phyloP scores from a whole-genome alignment of 306 rosid genomes.

The Vigna unguiculata region DNA sequence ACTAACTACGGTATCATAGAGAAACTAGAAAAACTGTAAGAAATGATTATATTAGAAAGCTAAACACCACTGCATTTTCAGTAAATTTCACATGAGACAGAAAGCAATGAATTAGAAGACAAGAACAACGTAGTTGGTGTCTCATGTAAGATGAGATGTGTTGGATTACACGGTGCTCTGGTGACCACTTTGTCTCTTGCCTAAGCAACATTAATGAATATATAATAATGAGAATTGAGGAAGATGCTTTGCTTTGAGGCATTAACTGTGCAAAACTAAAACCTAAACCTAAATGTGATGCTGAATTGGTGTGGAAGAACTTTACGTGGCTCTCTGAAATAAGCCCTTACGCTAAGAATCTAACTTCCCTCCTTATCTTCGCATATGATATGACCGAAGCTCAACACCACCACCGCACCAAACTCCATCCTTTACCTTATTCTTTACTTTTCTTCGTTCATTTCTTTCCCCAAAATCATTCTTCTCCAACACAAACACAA shows the following conservation, averaged over 20 bases:
- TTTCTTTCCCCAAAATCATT: conserved; percentile 23
- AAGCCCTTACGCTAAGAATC: conserved; percentile 74
- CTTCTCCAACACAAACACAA: conserved; percentile 13
- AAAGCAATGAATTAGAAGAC: background rate
- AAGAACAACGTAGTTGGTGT: background rate
- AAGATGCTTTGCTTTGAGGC: conserved; percentile 79
- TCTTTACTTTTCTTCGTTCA: conserved; percentile 23
- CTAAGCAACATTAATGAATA: conserved; percentile 47
- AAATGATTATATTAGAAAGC: no score
- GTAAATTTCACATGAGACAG: no score
- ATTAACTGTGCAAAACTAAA: conserved; percentile 41
- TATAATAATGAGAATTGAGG: conserved; percentile 14
- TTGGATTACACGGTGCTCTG: background rate
- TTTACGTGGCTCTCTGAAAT: conserved; percentile 69
- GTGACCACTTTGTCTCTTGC: conserved; percentile 38
- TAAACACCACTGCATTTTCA: no score
- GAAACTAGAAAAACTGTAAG: no score
- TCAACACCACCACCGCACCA: conserved; percentile 41
- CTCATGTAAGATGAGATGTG: background rate
- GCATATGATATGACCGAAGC: conserved; percentile 38
- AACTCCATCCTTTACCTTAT: background rate
- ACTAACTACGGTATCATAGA: background rate
- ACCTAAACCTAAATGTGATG: conserved; percentile 44
- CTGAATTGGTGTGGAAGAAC: conserved; percentile 48
- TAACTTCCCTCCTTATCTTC: no score